Base-by-base conservation (phyloP, 2,329 filamentous ascomycete species). In the Taxawa tesnikishii region DNA sequence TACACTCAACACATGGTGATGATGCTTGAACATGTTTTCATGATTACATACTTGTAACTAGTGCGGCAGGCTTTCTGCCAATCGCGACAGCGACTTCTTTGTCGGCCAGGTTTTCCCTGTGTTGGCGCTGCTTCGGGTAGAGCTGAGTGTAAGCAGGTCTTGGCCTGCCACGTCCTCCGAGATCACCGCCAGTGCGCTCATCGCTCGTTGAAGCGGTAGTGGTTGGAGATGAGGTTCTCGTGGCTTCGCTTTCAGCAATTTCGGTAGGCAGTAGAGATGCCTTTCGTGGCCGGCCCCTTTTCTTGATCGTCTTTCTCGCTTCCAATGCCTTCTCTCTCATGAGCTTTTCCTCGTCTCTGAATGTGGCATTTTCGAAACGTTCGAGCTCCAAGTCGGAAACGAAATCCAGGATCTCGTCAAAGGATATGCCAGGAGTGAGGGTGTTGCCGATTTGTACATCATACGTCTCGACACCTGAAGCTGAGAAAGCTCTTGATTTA, bases 331-430 rank as follows among this genome's bases (percentile, higher is more conserved):
- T 36, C 37, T 25, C 27, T 29, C 10, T 34, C 36, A 3, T 30
- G 30, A 12, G 39, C 30, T 5, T 38, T 27, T 13, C 28, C 30
- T 15, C 33, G 16, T 47, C 39, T 6, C 40, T 40, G 37, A 56
- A 56, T 14, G 41, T 37, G 21, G 36, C 29, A 33, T 51, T 47
- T 31, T 56, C 53, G 29, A 43, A 56, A 3, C 40, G 42, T 33
- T 56, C 53, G 14, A 55, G 37, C 19, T 53, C 46, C 17, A 43
- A 38, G n/a, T 49, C 37, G 5, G 50, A 54, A 10, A 55, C 46
- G 34, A 52, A 55, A 13, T 54, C 45, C 6, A 50, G 36, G 13
- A 55, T 42, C 29, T 54, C 49, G 9, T 49, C 30, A 4, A 53
- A 26, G 5, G 38, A 32, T 25, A 56, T 39, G 25, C 46, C 41